phyloP scores from a whole-genome alignment of 192 early-diverging fungal genomes.

The Spizellomyces sp. region DNA sequence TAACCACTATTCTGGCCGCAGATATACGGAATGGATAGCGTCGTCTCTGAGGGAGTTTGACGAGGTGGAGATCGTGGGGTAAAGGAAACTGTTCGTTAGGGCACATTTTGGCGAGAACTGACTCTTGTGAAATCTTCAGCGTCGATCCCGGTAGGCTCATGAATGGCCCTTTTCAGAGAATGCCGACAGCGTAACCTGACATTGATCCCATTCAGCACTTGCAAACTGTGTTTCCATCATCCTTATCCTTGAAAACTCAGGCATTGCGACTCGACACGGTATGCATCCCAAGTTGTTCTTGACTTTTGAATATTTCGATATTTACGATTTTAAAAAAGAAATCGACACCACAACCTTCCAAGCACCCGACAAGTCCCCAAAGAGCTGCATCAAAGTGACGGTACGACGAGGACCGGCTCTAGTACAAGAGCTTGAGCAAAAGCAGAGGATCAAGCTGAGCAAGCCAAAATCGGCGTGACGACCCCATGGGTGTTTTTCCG shows the following conservation, averaged over 20 bases:
- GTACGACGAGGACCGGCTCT: neutral
- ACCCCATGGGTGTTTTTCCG: no score
- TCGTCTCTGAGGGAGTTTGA: neutral
- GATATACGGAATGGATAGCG: neutral
- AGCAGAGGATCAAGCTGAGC: neutral
- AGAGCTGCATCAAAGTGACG: neutral
- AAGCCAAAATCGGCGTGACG: no score
- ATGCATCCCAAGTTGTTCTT: neutral
- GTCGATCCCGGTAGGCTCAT: neutral
- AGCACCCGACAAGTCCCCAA: neutral
- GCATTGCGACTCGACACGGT: neutral
- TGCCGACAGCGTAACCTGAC: neutral
- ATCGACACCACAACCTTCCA: neutral
- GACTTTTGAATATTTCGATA: neutral
- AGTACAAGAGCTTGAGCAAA: neutral
- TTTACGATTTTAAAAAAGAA: neutral
- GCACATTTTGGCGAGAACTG: neutral
- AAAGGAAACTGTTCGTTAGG: neutral
- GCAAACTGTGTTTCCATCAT: conserved; percentile 1
- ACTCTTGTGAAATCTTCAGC: neutral
- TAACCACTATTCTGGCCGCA: neutral
- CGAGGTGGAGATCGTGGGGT: neutral
- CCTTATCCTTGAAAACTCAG: neutral
- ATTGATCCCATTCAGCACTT: neutral
- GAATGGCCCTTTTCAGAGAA: neutral